Conservation (phyloP, 2,329 filamentous ascomycete species). For the Talaromyces funiculosus region DNA sequence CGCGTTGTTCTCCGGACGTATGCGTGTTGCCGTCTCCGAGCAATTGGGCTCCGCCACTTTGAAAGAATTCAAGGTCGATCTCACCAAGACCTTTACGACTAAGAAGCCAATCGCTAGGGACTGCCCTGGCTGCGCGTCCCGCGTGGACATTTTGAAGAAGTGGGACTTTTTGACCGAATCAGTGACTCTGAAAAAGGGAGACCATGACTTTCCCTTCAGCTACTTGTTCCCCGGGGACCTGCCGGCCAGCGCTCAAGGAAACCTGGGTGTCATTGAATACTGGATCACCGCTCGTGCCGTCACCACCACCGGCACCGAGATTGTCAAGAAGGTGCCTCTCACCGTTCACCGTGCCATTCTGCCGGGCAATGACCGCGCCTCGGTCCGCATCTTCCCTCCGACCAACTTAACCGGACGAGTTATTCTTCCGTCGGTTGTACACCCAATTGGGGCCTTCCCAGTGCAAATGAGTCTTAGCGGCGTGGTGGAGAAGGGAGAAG, state of each 20-base stretch:
- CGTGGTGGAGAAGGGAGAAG: conserved; percentile 66
- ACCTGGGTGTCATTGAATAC: conserved; percentile 70
- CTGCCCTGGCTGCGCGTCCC: conserved; percentile 69
- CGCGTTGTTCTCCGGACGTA: conserved; percentile 75
- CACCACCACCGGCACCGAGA: conserved; percentile 53
- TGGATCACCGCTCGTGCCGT: conserved; percentile 64
- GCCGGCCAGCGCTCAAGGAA: conserved; percentile 74
- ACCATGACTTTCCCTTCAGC: conserved; percentile 82
- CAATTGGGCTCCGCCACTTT: conserved; percentile 56
- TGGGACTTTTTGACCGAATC: conserved; percentile 68
- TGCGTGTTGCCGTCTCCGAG: conserved; percentile 68
- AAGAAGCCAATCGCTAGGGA: conserved; percentile 77
- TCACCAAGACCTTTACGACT: conserved; percentile 65
- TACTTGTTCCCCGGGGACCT: conserved; percentile 77
- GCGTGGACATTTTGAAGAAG: conserved; percentile 66
- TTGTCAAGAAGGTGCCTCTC: conserved; percentile 63
- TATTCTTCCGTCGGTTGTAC: conserved; percentile 73
- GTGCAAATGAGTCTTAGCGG: conserved; percentile 78
- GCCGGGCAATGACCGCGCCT: conserved; percentile 76
- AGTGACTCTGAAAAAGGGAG: conserved; percentile 44
- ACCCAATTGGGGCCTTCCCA: conserved; percentile 77
- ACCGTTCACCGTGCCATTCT: conserved; percentile 74
- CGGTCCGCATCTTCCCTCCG: conserved; percentile 88
- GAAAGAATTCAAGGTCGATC: conserved; percentile 64
- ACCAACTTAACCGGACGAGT: conserved; percentile 87